Conservation (phyloP, 345 rosid genomes). For the Aquilaria yunnanensis region DNA sequence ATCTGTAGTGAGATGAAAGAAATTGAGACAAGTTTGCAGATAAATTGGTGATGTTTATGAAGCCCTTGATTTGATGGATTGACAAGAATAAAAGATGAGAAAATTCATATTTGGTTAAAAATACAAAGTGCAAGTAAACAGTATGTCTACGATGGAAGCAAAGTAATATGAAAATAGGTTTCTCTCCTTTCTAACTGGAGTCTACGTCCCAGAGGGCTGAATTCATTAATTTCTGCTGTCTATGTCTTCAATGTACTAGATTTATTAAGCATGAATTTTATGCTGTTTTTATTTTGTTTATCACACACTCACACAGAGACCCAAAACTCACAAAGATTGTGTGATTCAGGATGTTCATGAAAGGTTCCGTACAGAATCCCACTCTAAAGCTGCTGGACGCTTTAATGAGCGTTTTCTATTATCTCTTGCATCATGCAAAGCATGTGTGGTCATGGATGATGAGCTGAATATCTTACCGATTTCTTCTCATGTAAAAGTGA, state of each 20-base stretch:
- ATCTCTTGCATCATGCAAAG: constrained; percentile 86
- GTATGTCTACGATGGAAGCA: no score
- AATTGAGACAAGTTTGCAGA: no score
- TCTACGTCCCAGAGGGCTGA: background rate
- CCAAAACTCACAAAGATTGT: constrained; percentile 10
- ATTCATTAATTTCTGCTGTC: background rate
- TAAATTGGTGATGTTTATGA: no score
- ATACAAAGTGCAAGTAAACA: no score
- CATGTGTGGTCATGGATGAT: constrained; percentile 93
- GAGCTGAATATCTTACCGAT: constrained; percentile 90
- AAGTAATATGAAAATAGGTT: no score
- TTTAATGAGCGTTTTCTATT: constrained; percentile 90
- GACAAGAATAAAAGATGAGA: no score
- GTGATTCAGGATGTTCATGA: constrained; percentile 90
- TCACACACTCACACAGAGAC: background rate
- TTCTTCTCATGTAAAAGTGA: constrained; percentile 86
- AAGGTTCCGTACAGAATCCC: constrained; percentile 93
- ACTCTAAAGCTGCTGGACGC: constrained; percentile 77
- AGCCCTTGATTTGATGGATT: no score
- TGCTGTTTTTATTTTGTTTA: background rate
- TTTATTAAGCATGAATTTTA: background rate
- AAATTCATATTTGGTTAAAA: no score
- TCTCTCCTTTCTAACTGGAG: no score
- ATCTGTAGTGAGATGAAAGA: no score
- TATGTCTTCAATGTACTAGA: background rate